Percentiles rank a stretch among this genome's conserved stretches.
These are phyloP conservation scores for Aeschynomene evenia DNA, from an alignment of 306 rosid species.

Conservation along the genomic window DNA sequence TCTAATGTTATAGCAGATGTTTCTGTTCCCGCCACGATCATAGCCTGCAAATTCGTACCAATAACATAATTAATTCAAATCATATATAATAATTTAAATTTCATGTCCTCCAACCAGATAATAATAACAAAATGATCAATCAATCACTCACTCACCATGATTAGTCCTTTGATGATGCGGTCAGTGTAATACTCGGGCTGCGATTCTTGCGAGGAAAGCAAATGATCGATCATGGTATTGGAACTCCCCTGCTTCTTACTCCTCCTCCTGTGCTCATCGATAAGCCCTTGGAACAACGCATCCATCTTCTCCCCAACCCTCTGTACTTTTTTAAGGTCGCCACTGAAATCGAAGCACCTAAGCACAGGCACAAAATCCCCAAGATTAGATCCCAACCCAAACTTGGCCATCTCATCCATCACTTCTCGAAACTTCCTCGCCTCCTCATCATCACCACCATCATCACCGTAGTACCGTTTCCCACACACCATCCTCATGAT, in stretches of 20 bases:
- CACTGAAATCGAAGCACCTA: slow-evolving; percentile 37
- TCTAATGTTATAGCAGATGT: slow-evolving; percentile 52
- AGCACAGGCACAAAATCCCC: slow-evolving; percentile 49
- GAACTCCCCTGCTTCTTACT: slow-evolving; percentile 18
- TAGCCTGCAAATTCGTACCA: slow-evolving; percentile 46
- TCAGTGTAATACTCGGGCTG: slow-evolving; percentile 58
- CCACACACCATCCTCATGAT: slow-evolving; percentile 70
- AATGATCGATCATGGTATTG: slow-evolving; percentile 52
- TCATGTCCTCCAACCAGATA: too few relatives aligned
- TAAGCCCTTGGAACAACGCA: slow-evolving; percentile 50
- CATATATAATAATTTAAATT: too few relatives aligned
- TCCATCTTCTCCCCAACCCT: slow-evolving; percentile 35
- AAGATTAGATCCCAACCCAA: slow-evolving; percentile 24
- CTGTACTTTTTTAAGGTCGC: slow-evolving; percentile 16
- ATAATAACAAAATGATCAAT: too few relatives aligned
- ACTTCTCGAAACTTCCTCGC: slow-evolving; percentile 43
- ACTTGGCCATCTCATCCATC: slow-evolving; percentile 17
- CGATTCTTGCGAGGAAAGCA: slow-evolving; percentile 48
- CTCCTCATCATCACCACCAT: slow-evolving; percentile 35
- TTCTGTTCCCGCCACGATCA: slow-evolving; percentile 56
- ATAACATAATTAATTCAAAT: too few relatives aligned
- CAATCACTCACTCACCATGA: slow-evolving; percentile 41
- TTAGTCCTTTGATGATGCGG: slow-evolving; percentile 59
- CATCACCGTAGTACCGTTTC: slow-evolving; percentile 56
- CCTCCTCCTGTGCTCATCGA: slow-evolving; percentile 48